A percentile compares a stretch with the other conserved stretches of the same genome.
Conservation (phyloP, 345 rosid genomes). For the Euphorbia lathyris region DNA sequence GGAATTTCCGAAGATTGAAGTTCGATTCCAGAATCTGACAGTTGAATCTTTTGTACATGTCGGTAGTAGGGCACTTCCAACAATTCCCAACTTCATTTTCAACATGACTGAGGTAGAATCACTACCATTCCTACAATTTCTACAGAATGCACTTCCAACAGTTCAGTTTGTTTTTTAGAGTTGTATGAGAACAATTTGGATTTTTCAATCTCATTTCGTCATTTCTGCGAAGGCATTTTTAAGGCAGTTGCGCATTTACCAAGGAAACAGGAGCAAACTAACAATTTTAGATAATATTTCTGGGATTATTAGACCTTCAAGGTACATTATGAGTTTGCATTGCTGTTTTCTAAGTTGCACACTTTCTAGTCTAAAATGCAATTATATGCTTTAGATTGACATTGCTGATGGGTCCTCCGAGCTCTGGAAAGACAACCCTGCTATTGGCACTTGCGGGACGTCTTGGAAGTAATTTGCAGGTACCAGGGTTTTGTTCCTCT, state of each 20-base stretch:
- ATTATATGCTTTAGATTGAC: slow-evolving; percentile 56
- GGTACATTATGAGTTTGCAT: slow-evolving; percentile 38
- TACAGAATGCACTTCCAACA: not conserved
- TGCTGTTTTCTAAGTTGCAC: not conserved
- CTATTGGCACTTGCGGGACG: slow-evolving; percentile 95
- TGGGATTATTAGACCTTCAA: slow-evolving; percentile 88
- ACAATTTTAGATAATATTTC: slow-evolving; percentile 72
- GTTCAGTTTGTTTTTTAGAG: not conserved
- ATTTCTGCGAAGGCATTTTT: slow-evolving; percentile 50
- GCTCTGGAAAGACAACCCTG: slow-evolving; percentile 94
- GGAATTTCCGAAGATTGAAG: slow-evolving; percentile 89
- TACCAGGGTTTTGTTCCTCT: slow-evolving; percentile 19
- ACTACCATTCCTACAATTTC: not conserved
- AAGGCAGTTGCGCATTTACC: slow-evolving; percentile 52
- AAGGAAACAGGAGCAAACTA: slow-evolving; percentile 66
- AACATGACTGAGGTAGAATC: slow-evolving; percentile 79
- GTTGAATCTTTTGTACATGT: slow-evolving; percentile 85
- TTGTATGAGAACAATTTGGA: not conserved
- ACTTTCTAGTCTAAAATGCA: slow-evolving; percentile 7
- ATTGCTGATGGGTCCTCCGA: slow-evolving; percentile 92
- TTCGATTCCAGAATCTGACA: slow-evolving; percentile 67
- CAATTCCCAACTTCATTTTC: slow-evolving; percentile 84
- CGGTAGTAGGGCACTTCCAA: slow-evolving; percentile 95
- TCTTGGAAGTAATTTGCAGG: slow-evolving; percentile 69
- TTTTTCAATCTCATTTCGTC: not conserved